phyloP scores from a whole-genome alignment of 2,329 filamentous ascomycete species.

The Phyllosticta citriasiana region DNA sequence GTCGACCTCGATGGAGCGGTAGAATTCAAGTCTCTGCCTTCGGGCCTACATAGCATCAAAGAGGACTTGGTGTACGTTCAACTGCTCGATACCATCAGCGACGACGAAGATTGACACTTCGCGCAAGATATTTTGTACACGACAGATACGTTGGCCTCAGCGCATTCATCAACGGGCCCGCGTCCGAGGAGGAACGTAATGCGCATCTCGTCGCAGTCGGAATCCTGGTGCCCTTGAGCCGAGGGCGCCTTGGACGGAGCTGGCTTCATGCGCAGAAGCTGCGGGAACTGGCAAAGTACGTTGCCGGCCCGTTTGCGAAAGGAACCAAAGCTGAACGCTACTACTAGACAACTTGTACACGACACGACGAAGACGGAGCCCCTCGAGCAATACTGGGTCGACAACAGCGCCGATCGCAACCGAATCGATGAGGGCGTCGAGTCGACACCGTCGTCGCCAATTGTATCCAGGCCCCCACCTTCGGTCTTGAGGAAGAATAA shows the following conservation, averaged over 20 bases:
- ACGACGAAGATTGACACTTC: background rate
- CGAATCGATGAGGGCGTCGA: constrained; percentile 1
- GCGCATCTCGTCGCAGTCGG: constrained; percentile 91
- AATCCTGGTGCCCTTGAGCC: constrained; percentile 73
- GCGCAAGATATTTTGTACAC: constrained; percentile 77
- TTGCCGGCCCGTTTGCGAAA: background rate
- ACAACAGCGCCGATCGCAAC: constrained; percentile 27
- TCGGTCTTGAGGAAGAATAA: constrained; percentile 12
- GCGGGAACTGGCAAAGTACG: constrained; percentile 62
- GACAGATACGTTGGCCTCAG: constrained; percentile 76
- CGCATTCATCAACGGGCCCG: constrained; percentile 78
- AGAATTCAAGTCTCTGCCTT: constrained; percentile 94
- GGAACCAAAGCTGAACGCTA: background rate
- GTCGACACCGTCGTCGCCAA: background rate
- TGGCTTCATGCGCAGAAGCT: constrained; percentile 79
- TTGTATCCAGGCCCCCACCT: constrained; percentile 7
- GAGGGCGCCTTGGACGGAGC: constrained; percentile 73
- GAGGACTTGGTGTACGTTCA: constrained; percentile 59
- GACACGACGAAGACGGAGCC: constrained; percentile 52
- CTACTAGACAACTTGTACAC: constrained; percentile 45
- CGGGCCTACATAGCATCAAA: constrained; percentile 77
- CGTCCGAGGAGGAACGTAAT: constrained; percentile 69
- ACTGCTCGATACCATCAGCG: background rate
- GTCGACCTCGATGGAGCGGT: constrained; percentile 70
- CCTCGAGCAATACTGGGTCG: constrained; percentile 74